phyloP scores from a whole-genome alignment of 352 stramenopile species.

The Phytophthora fragariae region DNA sequence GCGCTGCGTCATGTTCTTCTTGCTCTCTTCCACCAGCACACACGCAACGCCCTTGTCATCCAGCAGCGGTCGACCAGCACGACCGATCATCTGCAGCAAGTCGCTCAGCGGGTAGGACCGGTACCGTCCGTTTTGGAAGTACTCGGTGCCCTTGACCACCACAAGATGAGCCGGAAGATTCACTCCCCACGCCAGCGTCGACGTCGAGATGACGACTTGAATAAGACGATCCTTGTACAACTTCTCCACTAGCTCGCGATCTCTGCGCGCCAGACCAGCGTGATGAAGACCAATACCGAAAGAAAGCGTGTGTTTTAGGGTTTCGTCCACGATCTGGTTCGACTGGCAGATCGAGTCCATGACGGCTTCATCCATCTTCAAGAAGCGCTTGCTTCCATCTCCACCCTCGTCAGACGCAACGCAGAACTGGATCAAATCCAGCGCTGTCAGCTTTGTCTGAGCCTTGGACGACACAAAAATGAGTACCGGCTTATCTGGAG shows the following conservation, averaged over 20 bases:
- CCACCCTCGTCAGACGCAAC: slow-evolving; percentile 75
- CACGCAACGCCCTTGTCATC: slow-evolving; percentile 96
- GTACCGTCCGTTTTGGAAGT: slow-evolving; percentile 95
- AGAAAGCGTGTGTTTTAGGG: slow-evolving; percentile 94
- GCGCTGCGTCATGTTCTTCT: slow-evolving; percentile 99
- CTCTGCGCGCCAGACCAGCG: slow-evolving; percentile 85
- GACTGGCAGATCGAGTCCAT: slow-evolving; percentile 90
- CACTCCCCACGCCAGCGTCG: slow-evolving; percentile 95
- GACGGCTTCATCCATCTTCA: slow-evolving; percentile 92
- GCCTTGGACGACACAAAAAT: slow-evolving; percentile 99
- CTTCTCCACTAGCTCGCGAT: slow-evolving; percentile 97
- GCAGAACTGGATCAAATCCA: slow-evolving; percentile 97
- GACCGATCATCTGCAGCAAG: slow-evolving; percentile 99
- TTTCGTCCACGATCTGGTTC: slow-evolving; percentile 89
- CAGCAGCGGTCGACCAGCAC: slow-evolving; percentile 96
- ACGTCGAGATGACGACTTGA: slow-evolving; percentile 94
- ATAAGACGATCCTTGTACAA: slow-evolving; percentile 97
- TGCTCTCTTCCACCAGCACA: slow-evolving; percentile 97
- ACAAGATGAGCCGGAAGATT: slow-evolving; percentile 99
- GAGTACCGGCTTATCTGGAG: slow-evolving; percentile 93
- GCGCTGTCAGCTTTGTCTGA: slow-evolving; percentile 97
- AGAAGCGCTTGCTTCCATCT: slow-evolving; percentile 93
- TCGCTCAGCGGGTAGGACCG: slow-evolving; percentile 98
- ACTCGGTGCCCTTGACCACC: slow-evolving; percentile 99
- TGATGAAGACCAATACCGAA: slow-evolving; percentile 99